These are phyloP conservation scores for Friedmanniomyces simplex DNA, from an alignment of 495 filamentous ascomycete genomes.

Conservation along the genomic window DNA sequence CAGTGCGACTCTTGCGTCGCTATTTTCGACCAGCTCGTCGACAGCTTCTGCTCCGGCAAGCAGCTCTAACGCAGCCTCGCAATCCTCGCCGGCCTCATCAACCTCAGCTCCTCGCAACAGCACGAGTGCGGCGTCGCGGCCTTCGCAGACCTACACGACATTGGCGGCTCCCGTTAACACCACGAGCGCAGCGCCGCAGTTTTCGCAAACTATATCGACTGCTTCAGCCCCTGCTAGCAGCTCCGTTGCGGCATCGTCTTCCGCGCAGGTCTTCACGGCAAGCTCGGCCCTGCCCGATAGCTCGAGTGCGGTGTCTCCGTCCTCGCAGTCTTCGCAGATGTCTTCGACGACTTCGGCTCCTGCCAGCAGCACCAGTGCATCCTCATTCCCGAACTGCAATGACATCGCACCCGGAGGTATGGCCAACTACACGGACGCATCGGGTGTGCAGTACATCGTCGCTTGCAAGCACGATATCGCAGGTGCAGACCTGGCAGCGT, in stretches of 20 bases:
- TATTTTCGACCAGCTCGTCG: too few species aligned
- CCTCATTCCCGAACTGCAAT: not conserved
- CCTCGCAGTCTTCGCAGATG: not conserved
- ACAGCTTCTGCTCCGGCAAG: too few species aligned
- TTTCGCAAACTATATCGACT: too few species aligned
- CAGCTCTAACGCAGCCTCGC: too few species aligned
- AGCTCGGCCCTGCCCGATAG: not conserved
- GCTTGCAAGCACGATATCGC: not conserved
- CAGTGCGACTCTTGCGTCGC: too few species aligned
- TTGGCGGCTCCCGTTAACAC: too few species aligned
- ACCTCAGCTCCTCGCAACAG: too few species aligned
- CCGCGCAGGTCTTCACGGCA: not conserved
- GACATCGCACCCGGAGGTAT: not conserved
- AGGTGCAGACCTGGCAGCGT: not conserved
- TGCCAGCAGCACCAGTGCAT: not conserved
- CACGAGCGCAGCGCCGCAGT: too few species aligned
- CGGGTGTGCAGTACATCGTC: not conserved
- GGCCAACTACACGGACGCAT: not conserved
- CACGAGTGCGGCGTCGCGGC: too few species aligned
- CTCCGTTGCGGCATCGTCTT: not conserved
- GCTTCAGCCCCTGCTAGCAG: too few species aligned
- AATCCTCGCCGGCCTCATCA: too few species aligned
- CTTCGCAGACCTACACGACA: too few species aligned
- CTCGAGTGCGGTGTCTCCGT: not conserved
- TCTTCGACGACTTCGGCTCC: not conserved